These are phyloP conservation scores for Colletotrichum eremochloae DNA, from an alignment of 2,329 filamentous ascomycete genomes.

Conservation along the genomic window DNA sequence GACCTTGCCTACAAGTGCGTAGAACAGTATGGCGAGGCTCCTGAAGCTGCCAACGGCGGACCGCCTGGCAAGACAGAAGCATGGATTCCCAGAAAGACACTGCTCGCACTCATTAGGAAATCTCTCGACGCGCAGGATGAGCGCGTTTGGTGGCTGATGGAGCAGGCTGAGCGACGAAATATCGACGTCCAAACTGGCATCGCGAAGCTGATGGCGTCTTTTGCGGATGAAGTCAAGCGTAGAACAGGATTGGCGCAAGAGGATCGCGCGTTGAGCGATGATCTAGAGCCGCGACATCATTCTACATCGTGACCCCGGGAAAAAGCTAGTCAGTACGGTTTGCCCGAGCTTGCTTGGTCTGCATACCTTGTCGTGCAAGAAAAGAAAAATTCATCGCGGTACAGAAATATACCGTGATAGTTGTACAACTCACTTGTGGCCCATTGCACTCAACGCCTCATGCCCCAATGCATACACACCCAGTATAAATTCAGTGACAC, in stretches of 20 bases:
- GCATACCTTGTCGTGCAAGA: neutral
- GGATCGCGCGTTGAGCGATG: neutral
- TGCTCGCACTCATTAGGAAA: slow-evolving; percentile 36
- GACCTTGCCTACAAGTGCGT: slow-evolving; percentile 40
- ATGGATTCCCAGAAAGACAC: slow-evolving; percentile 33
- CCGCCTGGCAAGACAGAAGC: neutral
- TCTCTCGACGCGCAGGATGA: slow-evolving; percentile 37
- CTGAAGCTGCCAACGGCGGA: neutral
- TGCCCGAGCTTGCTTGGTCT: neutral
- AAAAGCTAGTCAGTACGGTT: neutral
- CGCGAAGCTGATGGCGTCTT: slow-evolving; percentile 36
- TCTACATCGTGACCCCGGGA: slow-evolving; percentile 3
- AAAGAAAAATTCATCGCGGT: neutral
- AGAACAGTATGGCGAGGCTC: slow-evolving; percentile 26
- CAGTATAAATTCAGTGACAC: neutral
- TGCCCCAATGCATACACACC: neutral
- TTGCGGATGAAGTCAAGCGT: slow-evolving; percentile 37
- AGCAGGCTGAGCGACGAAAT: slow-evolving; percentile 38
- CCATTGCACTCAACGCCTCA: neutral
- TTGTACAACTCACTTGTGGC: neutral
- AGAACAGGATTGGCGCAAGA: slow-evolving; percentile 23
- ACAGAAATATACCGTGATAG: neutral
- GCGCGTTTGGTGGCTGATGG: slow-evolving; percentile 39
- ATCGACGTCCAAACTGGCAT: slow-evolving; percentile 39
- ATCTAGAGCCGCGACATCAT: slow-evolving; percentile 1